Conservation (phyloP, 2,329 filamentous ascomycete genomes). For the Orbilia blumenaviensis region DNA sequence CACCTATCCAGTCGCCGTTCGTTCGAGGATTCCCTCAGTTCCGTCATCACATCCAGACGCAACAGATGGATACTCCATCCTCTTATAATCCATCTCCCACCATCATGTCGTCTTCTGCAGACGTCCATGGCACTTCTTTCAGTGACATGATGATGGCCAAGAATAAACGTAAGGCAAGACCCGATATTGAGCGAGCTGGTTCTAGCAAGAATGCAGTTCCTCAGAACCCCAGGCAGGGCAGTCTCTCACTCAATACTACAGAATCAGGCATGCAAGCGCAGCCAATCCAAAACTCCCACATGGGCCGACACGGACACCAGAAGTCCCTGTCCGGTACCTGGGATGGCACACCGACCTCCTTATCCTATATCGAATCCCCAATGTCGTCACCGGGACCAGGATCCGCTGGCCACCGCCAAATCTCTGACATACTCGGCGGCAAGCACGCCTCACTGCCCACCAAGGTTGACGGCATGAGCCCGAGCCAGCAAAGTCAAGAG, state of each 20-base stretch:
- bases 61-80: constrained; percentile 62
- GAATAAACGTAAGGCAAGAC: constrained; percentile 57
- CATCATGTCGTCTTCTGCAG: constrained; percentile 58
- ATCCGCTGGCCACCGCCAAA: constrained; percentile 72
- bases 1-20: constrained; percentile 91
- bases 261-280: constrained; percentile 80
- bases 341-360: constrained; percentile 85
- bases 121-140: constrained; percentile 48
- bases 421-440: constrained; percentile 87
- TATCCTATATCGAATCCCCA: constrained; percentile 87
- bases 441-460: constrained; percentile 88
- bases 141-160: constrained; percentile 53
- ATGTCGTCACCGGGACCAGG: constrained; percentile 76
- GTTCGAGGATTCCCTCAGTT: constrained; percentile 62
- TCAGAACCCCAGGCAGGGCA: constrained; percentile 78
- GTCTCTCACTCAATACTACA: constrained; percentile 74
- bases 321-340: constrained; percentile 82
- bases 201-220: constrained; percentile 64
- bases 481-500: constrained; percentile 79
- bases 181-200: constrained; percentile 50
- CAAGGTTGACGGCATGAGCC: constrained; percentile 74
- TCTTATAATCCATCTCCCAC: constrained; percentile 62
- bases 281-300: constrained; percentile 74
- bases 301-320: constrained; percentile 72
- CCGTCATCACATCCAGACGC: constrained; percentile 42